Conservation (phyloP, 768 basidiomycete genomes). For the Xanthoconium stramineum region DNA sequence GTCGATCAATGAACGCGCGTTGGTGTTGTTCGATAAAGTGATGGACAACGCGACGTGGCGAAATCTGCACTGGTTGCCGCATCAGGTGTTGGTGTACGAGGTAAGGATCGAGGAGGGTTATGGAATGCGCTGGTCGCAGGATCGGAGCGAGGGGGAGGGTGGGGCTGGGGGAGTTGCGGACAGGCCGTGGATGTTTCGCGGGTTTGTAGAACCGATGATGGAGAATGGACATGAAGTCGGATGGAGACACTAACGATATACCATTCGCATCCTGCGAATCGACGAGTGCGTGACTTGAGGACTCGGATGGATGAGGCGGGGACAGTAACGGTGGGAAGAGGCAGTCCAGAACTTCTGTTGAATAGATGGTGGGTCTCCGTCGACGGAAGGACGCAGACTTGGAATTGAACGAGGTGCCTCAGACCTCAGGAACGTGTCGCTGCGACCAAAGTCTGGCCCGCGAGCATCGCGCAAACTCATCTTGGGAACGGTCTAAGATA, state of each 20-base stretch:
- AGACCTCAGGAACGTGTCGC: no score
- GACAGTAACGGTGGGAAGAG: no score
- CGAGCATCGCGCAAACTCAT: no score
- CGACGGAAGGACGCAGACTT: no score
- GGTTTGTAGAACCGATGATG: slow-evolving; percentile 69
- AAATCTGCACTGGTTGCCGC: slow-evolving; percentile 66
- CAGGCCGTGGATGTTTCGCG: slow-evolving; percentile 53
- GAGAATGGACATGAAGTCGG: slow-evolving; percentile 60
- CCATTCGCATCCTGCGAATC: no score
- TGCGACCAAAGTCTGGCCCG: no score
- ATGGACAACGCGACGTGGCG: slow-evolving; percentile 53
- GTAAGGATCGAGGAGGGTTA: slow-evolving; percentile 57
- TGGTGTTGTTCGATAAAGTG: slow-evolving; percentile 51
- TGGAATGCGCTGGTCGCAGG: slow-evolving; percentile 66
- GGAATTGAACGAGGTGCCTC: no score
- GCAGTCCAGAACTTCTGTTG: no score
- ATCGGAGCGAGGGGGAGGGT: slow-evolving; percentile 26
- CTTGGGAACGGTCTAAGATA: no score
- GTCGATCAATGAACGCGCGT: slow-evolving; percentile 50
- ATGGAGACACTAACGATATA: slow-evolving; percentile 46
- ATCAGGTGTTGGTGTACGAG: slow-evolving; percentile 60
- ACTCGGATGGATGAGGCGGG: no score
- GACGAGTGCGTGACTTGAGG: no score
- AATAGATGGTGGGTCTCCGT: no score
- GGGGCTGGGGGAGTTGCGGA: neutral